Percentiles rank a stretch among this genome's conserved stretches.
Conservation (phyloP, 78 protist genomes). For the Pigoraptor vietnamica region DNA sequence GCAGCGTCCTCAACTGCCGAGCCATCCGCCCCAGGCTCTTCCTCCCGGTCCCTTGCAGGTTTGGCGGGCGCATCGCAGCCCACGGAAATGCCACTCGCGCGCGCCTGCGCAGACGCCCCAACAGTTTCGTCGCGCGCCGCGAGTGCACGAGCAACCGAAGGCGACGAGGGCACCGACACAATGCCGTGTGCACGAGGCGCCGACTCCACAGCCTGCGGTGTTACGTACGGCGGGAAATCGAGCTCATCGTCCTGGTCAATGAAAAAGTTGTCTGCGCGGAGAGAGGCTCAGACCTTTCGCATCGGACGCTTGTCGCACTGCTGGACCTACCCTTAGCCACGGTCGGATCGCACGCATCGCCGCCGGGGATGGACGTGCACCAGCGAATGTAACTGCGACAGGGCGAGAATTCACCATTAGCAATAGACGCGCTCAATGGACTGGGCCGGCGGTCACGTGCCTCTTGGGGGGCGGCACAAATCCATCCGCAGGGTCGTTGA, state of each 20-base stretch:
- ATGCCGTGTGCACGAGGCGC: no score
- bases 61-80: no score
- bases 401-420: not conserved
- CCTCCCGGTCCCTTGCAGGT: no score
- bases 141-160: no score
- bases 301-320: no score
- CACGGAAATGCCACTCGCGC: no score
- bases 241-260: not conserved
- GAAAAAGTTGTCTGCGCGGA: not conserved
- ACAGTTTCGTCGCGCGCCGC: no score
- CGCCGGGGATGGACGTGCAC: not conserved
- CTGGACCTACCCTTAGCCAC: not conserved
- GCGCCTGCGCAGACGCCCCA: no score
- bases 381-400: not conserved
- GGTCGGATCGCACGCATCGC: not conserved
- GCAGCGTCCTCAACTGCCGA: not conserved
- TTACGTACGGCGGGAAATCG: not conserved
- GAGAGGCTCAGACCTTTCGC: no score
- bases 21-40: not conserved
- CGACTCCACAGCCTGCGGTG: not conserved
- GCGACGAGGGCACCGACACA: no score
- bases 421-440: no score
- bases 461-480: not conserved
- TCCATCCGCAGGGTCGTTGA: not conserved
- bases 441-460: no score